Conservation (phyloP, 139 green algal species). For the Pleodorina starrii region DNA sequence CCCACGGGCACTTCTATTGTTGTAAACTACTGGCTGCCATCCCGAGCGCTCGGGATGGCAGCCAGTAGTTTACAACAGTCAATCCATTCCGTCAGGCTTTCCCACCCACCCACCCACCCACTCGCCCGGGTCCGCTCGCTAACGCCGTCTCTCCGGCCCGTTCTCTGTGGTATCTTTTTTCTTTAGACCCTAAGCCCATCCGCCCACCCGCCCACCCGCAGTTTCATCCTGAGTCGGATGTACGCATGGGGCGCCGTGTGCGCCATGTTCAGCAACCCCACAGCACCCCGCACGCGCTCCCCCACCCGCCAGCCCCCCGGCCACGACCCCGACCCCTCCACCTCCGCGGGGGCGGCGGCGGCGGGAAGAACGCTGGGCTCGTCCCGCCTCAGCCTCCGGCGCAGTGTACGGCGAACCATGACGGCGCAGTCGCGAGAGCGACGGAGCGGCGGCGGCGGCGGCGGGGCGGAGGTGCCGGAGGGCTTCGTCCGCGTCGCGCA, state of each 20-base stretch:
- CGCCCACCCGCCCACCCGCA: not conserved
- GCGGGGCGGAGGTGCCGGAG: not conserved
- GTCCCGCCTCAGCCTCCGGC: not conserved
- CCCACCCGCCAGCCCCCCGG: not conserved
- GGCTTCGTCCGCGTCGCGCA: not conserved
- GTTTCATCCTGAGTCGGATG: slow-evolving; percentile 40
- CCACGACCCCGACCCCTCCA: not conserved
- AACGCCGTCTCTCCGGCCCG: too few species aligned
- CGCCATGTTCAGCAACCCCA: not conserved
- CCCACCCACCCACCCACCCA: too few species aligned
- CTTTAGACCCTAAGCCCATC: not conserved
- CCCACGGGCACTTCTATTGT: too few species aligned
- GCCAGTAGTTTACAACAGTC: too few species aligned
- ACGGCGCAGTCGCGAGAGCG: not conserved
- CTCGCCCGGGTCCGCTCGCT: too few species aligned
- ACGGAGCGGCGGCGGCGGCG: not conserved
- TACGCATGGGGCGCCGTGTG: slow-evolving; percentile 51
- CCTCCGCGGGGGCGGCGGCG: too few species aligned
- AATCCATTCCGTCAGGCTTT: too few species aligned
- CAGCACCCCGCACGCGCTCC: not conserved
- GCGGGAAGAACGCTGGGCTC: not conserved
- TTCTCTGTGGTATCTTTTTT: too few species aligned
- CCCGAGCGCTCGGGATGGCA: too few species aligned
- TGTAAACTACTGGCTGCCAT: too few species aligned
- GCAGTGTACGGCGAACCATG: not conserved